These are phyloP conservation scores for Podospora australis DNA, from an alignment of 495 filamentous ascomycete genomes.

Conservation along the genomic window DNA sequence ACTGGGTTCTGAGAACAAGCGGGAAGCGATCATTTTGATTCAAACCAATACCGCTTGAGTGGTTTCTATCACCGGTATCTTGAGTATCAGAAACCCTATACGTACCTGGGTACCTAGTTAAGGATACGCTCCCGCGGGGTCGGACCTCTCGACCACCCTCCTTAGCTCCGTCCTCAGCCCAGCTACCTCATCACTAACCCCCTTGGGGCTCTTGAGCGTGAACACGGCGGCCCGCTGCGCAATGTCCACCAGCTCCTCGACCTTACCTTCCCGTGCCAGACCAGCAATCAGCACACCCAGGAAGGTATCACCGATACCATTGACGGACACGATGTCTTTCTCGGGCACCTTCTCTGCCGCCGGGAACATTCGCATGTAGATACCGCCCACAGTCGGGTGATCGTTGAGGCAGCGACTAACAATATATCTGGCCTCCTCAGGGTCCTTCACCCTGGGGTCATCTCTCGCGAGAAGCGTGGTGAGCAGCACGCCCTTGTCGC, in stretches of 20 bases:
- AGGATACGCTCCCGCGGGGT: too few species aligned
- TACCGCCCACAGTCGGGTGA: conserved; percentile 58
- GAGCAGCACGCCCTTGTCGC: conserved; percentile 69
- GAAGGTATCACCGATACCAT: conserved; percentile 92
- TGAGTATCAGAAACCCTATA: too few species aligned
- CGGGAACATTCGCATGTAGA: conserved; percentile 79
- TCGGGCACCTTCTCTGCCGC: conserved; percentile 59
- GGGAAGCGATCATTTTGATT: too few species aligned
- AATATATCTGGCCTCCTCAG: conserved; percentile 59
- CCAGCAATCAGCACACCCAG: conserved; percentile 73
- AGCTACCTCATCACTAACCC: conserved; percentile 52
- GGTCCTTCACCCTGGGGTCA: conserved; percentile 56
- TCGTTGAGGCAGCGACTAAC: conserved; percentile 50
- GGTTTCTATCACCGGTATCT: too few species aligned
- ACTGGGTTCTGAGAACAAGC: too few species aligned
- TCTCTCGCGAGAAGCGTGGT: conserved; percentile 59
- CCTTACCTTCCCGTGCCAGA: conserved; percentile 40
- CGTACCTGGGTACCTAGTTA: too few species aligned
- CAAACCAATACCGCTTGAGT: too few species aligned
- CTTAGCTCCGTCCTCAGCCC: conserved; percentile 30
- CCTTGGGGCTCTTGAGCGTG: conserved; percentile 65
- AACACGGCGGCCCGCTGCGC: conserved; percentile 72
- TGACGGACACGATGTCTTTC: conserved; percentile 74
- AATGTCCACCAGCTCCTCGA: conserved; percentile 45
- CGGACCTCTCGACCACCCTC: conserved; percentile 12